A percentile compares a stretch with the other conserved stretches of the same genome.
Conservation (phyloP, 305 asterid genomes). For the Fraxinus paxiana region DNA sequence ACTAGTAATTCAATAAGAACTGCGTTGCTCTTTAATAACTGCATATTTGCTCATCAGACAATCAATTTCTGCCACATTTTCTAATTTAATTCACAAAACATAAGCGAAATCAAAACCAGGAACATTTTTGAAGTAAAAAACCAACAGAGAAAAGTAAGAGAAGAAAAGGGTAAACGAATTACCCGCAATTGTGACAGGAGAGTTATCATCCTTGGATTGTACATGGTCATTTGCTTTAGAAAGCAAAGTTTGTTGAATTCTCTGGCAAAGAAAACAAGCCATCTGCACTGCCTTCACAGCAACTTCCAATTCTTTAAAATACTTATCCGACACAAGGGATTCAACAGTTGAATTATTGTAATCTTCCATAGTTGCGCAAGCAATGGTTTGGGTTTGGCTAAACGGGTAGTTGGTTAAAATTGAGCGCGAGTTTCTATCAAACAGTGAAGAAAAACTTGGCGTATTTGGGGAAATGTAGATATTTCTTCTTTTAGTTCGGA, state of each 20-base stretch:
- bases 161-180: slow-evolving; percentile 10
- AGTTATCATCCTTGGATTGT: slow-evolving; percentile 57
- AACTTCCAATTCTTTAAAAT: slow-evolving; percentile 49
- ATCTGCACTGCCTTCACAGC: slow-evolving; percentile 85
- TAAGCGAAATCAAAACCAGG: neutral
- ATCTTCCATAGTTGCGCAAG: slow-evolving; percentile 35
- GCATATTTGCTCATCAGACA: neutral
- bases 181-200: slow-evolving; percentile 86
- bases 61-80: neutral
- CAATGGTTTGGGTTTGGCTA: slow-evolving; percentile 11
- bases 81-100: neutral
- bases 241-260: slow-evolving; percentile 49
- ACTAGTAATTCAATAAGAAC: neutral
- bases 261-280: slow-evolving; percentile 67
- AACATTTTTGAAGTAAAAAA: neutral
- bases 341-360: slow-evolving; percentile 19
- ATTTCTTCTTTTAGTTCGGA: neutral
- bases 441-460: slow-evolving; percentile 5
- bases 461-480: neutral
- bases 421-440: slow-evolving; percentile 4
- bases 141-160: neutral
- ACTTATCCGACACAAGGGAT: slow-evolving; percentile 26
- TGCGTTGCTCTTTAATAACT: neutral
- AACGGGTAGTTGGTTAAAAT: slow-evolving; percentile 11
- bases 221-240: slow-evolving; percentile 31